These are phyloP conservation scores for Cenchrus fungigraminus DNA, from an alignment of 176 grass and related monocot genomes.

Conservation along the genomic window DNA sequence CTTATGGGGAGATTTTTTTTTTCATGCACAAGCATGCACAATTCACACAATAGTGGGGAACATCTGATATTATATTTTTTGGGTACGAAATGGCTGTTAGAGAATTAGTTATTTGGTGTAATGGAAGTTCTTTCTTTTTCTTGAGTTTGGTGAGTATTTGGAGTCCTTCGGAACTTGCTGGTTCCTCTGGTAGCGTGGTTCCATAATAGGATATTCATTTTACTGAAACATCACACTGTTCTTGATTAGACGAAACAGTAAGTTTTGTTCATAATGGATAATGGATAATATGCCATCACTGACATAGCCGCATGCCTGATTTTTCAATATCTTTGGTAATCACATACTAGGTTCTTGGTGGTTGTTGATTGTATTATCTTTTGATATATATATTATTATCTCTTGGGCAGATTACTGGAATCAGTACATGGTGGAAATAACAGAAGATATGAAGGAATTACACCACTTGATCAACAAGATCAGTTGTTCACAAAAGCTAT, in stretches of 20 bases:
- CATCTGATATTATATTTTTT: conserved; percentile 1
- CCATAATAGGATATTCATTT: background rate
- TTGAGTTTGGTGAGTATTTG: conserved; percentile 5
- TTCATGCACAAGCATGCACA: conserved; percentile 9
- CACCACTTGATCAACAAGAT: conserved; percentile 67
- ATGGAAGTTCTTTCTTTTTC: background rate
- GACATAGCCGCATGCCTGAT: background rate
- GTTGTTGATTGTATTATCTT: conserved; percentile 28
- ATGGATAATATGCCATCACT: background rate
- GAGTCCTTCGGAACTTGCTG: background rate
- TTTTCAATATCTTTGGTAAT: conserved; percentile 2
- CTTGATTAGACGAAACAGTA: background rate
- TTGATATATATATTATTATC: conserved; percentile 28
- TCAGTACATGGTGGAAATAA: conserved; percentile 62
- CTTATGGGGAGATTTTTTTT: background rate
- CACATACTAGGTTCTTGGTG: conserved; percentile 2
- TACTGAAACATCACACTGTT: background rate
- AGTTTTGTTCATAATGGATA: background rate
- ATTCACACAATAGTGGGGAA: background rate
- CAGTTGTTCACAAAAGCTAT: conserved; percentile 74
- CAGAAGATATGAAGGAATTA: conserved; percentile 54
- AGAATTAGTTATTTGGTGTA: background rate
- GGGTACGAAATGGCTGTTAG: background rate
- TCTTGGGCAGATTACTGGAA: conserved; percentile 69
- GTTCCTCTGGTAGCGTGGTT: background rate